Conservation (phyloP, 1,284 basidiomycete genomes). For the Schizopora paradoxa region DNA sequence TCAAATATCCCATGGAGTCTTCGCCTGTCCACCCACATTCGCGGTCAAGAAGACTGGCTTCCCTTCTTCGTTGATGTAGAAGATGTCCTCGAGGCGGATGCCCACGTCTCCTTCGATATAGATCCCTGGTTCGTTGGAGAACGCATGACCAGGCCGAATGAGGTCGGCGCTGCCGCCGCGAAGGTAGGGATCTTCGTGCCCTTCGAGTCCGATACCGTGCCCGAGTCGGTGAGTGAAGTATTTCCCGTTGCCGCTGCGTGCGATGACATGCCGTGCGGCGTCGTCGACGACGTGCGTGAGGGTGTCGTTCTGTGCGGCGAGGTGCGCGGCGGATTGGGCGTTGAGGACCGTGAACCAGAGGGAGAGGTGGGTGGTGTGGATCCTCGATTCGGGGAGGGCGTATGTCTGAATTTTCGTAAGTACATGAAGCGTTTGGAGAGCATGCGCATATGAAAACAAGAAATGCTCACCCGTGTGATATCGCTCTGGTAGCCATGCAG, state of each 20-base stretch:
- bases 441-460: slow-evolving; percentile 1
- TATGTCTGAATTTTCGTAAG: slow-evolving; percentile 50
- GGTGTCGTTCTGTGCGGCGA: slow-evolving; percentile 42
- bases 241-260: slow-evolving; percentile 39
- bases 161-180: slow-evolving; percentile 57
- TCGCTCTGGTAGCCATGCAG: slow-evolving; percentile 75
- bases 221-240: slow-evolving; percentile 82
- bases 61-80: slow-evolving; percentile 58
- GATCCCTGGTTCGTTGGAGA: slow-evolving; percentile 81
- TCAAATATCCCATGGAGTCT: slow-evolving; percentile 47
- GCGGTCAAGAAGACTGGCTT: slow-evolving; percentile 52
- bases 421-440: neutral
- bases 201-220: slow-evolving; percentile 78
- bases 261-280: slow-evolving; percentile 56
- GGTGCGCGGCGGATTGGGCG: slow-evolving; percentile 59
- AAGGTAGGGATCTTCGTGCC: slow-evolving; percentile 78
- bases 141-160: slow-evolving; percentile 63
- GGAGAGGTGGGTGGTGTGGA: slow-evolving; percentile 47
- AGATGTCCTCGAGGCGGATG: slow-evolving; percentile 78
- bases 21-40: slow-evolving; percentile 54
- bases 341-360: slow-evolving; percentile 66
- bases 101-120: slow-evolving; percentile 78
- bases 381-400: slow-evolving; percentile 51
- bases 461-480: slow-evolving; percentile 59
- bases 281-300: slow-evolving; percentile 57